These are phyloP conservation scores for Leucocoprinus leucothites DNA, from an alignment of 768 basidiomycete genomes.

Conservation along the genomic window DNA sequence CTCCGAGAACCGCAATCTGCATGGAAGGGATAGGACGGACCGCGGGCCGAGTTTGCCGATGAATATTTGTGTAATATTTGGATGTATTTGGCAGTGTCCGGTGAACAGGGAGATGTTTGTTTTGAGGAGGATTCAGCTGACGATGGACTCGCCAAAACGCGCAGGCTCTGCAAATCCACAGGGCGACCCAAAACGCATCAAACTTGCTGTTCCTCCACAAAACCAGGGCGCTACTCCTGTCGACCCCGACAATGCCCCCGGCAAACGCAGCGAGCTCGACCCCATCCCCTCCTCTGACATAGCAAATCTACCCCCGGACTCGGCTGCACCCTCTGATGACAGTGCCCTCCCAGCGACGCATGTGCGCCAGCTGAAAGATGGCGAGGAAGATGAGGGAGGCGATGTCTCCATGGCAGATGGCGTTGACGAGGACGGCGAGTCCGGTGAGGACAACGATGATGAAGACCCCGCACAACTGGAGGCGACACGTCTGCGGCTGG, in stretches of 20 bases:
- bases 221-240: slow-evolving; percentile 70
- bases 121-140: background rate
- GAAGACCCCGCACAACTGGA: slow-evolving; percentile 84
- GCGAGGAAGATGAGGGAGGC: slow-evolving; percentile 56
- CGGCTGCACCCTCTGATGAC: background rate
- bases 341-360: slow-evolving; percentile 22
- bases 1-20: slow-evolving; percentile 70
- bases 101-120: background rate
- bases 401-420: slow-evolving; percentile 83
- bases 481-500: slow-evolving; percentile 73
- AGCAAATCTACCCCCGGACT: slow-evolving; percentile 63
- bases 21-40: background rate
- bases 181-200: slow-evolving; percentile 57
- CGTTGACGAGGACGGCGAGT: slow-evolving; percentile 73
- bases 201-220: slow-evolving; percentile 49
- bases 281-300: slow-evolving; percentile 78
- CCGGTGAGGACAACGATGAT: slow-evolving; percentile 78
- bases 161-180: slow-evolving; percentile 52
- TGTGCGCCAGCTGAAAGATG: slow-evolving; percentile 40
- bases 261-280: slow-evolving; percentile 87
- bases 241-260: slow-evolving; percentile 74
- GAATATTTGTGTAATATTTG: background rate
- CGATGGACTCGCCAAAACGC: slow-evolving; percentile 67
- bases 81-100: background rate
- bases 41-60: too few relatives aligned